These are phyloP conservation scores for Metschnikowia shivogae DNA, from an alignment of 805 yeast species.

Conservation along the genomic window DNA sequence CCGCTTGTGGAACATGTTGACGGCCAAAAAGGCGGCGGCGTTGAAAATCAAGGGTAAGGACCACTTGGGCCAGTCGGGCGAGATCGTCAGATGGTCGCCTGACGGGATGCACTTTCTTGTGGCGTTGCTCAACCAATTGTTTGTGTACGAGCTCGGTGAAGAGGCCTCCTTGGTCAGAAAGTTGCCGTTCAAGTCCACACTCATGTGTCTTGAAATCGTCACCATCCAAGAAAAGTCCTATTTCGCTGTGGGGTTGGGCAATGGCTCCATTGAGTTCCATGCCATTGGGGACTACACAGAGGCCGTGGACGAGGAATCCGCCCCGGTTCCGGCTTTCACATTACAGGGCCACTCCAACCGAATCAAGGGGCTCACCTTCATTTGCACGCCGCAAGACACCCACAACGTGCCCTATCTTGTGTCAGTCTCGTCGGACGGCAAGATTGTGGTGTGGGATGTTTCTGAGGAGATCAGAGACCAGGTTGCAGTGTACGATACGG, in stretches of 20 bases:
- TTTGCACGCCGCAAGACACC: conserved; percentile 35
- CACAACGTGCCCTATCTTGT: conserved; percentile 47
- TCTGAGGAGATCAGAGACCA: conserved; percentile 57
- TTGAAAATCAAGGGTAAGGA: conserved; percentile 69
- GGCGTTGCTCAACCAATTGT: conserved; percentile 62
- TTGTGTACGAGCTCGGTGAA: conserved; percentile 56
- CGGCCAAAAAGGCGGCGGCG: conserved; percentile 86
- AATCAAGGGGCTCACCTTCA: conserved; percentile 70
- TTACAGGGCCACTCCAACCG: conserved; percentile 82
- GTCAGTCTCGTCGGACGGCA: conserved; percentile 91
- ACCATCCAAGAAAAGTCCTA: conserved; percentile 48
- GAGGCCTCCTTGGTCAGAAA: conserved; percentile 56
- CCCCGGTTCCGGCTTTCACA: conserved; percentile 47
- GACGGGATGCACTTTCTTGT: conserved; percentile 72
- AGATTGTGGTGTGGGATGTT: conserved; percentile 83
- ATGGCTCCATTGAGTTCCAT: conserved; percentile 66
- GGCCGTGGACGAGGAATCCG: conserved; percentile 9
- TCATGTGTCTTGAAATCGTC: conserved; percentile 64
- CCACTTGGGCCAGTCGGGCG: conserved; percentile 61
- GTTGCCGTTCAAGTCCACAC: conserved; percentile 47
- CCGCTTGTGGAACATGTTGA: conserved; percentile 94
- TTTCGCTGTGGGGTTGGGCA: conserved; percentile 61
- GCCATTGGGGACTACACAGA: conserved; percentile 30
- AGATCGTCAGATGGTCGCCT: conserved; percentile 61
- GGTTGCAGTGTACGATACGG: conserved; percentile 84